Percentiles rank a stretch among this genome's conserved stretches.
phyloP scores from a whole-genome alignment of 2,329 filamentous ascomycete species.

The Colletotrichum zoysiae region DNA sequence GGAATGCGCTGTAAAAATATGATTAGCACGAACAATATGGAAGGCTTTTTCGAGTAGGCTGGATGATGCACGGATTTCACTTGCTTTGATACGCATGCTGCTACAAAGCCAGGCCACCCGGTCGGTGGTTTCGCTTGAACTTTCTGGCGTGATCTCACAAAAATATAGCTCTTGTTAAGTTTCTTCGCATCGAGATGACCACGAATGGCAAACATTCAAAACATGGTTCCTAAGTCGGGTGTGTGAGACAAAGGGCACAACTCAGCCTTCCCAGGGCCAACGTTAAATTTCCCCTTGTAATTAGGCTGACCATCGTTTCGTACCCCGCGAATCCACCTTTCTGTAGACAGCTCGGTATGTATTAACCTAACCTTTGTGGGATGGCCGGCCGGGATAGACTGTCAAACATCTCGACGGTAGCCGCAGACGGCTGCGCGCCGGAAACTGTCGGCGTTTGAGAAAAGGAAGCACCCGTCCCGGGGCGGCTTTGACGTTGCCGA shows the following conservation, averaged over 20 bases:
- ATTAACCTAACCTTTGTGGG: too few relatives aligned
- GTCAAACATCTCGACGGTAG: neutral
- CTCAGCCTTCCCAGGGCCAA: neutral
- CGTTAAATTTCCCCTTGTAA: neutral
- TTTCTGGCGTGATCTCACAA: neutral
- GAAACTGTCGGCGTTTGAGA: constrained; percentile 29
- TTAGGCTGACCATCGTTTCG: neutral
- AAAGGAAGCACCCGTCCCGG: neutral
- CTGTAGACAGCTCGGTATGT: neutral
- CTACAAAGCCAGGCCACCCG: neutral
- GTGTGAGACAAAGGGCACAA: neutral
- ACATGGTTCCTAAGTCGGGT: neutral
- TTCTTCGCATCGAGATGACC: neutral
- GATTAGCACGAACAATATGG: neutral
- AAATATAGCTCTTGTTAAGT: neutral
- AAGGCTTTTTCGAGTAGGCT: neutral
- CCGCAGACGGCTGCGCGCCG: neutral
- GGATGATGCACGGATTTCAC: too few relatives aligned
- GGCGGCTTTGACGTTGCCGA: neutral
- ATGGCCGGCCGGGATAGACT: neutral
- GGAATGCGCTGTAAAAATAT: neutral
- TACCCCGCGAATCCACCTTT: constrained; percentile 3
- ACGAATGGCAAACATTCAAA: neutral
- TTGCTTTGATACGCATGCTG: neutral
- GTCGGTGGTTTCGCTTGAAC: neutral